These are phyloP conservation scores for Talaromyces thailandensis DNA, from an alignment of 495 filamentous ascomycete species.

Conservation along the genomic window DNA sequence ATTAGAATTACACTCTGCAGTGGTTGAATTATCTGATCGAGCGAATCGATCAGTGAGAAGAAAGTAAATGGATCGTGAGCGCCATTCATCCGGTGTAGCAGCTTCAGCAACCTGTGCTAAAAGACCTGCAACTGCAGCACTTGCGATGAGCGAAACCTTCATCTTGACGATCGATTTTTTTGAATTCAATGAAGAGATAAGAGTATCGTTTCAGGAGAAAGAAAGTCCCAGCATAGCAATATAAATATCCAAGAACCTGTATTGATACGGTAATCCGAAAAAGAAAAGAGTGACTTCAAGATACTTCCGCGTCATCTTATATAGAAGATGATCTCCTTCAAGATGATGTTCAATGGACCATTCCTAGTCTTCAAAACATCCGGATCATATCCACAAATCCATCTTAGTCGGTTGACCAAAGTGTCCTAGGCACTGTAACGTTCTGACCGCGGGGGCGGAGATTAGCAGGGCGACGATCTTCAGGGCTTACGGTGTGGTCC, in stretches of 20 bases:
- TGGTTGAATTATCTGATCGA: constrained; percentile 55
- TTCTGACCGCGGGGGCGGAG: not conserved
- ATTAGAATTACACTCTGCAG: constrained; percentile 37
- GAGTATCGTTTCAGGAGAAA: not conserved
- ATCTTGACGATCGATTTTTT: constrained; percentile 10
- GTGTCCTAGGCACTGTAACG: not conserved
- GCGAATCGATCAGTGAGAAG: constrained; percentile 70
- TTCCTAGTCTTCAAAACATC: not conserved
- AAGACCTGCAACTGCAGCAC: not conserved
- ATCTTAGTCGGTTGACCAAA: not conserved
- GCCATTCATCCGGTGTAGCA: constrained; percentile 44
- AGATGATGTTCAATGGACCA: not conserved
- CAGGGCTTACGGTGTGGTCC: not conserved
- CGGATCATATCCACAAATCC: not conserved
- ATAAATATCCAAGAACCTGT: not conserved
- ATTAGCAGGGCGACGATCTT: not conserved
- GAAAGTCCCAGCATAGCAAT: not conserved
- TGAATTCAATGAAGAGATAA: not conserved
- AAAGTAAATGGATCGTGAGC: constrained; percentile 62
- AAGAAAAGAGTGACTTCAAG: not conserved
- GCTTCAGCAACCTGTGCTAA: constrained; percentile 17
- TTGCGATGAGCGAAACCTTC: not conserved
- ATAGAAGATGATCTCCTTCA: not conserved
- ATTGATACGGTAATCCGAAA: not conserved
- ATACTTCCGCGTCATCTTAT: not conserved